Base-by-base conservation (phyloP, 108 stramenopile genomes). In the Bacterosira constricta region DNA sequence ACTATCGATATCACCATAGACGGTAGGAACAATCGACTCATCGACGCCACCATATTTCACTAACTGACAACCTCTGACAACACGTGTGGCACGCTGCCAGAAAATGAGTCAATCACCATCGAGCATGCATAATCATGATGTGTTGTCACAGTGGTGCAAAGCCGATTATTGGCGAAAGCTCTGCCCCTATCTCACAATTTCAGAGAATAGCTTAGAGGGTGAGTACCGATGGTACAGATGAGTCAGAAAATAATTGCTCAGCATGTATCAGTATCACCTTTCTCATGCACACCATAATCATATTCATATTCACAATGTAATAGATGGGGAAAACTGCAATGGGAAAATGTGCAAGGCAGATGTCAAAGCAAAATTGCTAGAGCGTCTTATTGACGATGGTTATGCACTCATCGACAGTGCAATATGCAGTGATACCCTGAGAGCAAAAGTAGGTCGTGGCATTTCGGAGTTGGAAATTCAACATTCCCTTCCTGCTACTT, bases 401-500 rank as follows among this genome's bases (percentile, higher is more conserved):
- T 75, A 75, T 27, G 73, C 62, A 38, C 66, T 75, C 17, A 37
- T 63, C 18, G 62, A 73, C n/a, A n/a, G n/a, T 52, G n/a, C 0
- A 21, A 23, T 6, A 38, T 63, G 30, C 27, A 42, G 12, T n/a
- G 8, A 15, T 35, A 25, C 34, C 30, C 58, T 57, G 10, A 26
- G 32, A 50, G 35, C 49, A 25, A 59, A 17, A 10, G 26, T 70
- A 6, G n/a, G 35, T 7, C 17, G 21, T 4, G n/a, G 23, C 0
- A 66, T 73, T 18, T 66, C 66, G 15, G 63, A 73, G 15, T 57
- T 59, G 38, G 73, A 67, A 75, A 29, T n/a, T 23, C 31, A 75
- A 9, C 55, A 63, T 23, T 25, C 54, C 8, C 31, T 84, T 5
- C 89, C 89, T 12, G 87, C 89, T 8, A 86, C 86, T 6, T 86